phyloP scores from a whole-genome alignment of 164 flowering plant species.

The Piper betle region DNA sequence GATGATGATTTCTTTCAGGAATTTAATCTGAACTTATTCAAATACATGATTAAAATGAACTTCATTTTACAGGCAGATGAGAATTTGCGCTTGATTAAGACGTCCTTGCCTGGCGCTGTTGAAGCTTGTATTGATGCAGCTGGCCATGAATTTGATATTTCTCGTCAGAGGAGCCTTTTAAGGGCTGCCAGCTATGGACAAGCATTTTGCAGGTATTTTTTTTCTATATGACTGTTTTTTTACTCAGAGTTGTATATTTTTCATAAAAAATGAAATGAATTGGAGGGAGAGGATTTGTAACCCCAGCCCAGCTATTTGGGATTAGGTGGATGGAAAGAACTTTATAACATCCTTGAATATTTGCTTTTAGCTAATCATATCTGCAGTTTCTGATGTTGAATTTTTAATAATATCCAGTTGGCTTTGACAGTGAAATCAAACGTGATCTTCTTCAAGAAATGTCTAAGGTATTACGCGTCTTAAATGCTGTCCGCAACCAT shows the following conservation, averaged over 20 bases:
- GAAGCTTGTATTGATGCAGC: conserved; percentile 98
- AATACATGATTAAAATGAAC: too few relatives aligned
- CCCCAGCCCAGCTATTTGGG: too few relatives aligned
- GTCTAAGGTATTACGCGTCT: conserved; percentile 77
- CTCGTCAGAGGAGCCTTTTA: conserved; percentile 71
- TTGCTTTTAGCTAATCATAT: background rate
- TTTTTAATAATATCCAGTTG: conserved; percentile 78
- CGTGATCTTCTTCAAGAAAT: conserved; percentile 83
- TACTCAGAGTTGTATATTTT: too few relatives aligned
- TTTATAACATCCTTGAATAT: background rate
- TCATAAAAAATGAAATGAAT: too few relatives aligned
- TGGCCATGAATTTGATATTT: conserved; percentile 85
- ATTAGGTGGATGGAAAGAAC: too few relatives aligned
- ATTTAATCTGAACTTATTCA: too few relatives aligned
- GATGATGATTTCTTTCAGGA: too few relatives aligned
- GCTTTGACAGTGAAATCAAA: conserved; percentile 88
- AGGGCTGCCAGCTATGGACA: conserved; percentile 99
- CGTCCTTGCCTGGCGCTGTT: conserved; percentile 85
- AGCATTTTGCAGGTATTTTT: conserved; percentile 82
- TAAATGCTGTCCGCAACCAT: conserved; percentile 79
- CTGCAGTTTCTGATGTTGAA: conserved; percentile 31
- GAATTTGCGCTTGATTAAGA: conserved; percentile 76
- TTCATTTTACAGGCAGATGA: conserved; percentile 78
- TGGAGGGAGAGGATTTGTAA: too few relatives aligned
- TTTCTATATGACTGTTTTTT: background rate